phyloP scores from a whole-genome alignment of 177 flowering plant species.

The Vitis hybrid region DNA sequence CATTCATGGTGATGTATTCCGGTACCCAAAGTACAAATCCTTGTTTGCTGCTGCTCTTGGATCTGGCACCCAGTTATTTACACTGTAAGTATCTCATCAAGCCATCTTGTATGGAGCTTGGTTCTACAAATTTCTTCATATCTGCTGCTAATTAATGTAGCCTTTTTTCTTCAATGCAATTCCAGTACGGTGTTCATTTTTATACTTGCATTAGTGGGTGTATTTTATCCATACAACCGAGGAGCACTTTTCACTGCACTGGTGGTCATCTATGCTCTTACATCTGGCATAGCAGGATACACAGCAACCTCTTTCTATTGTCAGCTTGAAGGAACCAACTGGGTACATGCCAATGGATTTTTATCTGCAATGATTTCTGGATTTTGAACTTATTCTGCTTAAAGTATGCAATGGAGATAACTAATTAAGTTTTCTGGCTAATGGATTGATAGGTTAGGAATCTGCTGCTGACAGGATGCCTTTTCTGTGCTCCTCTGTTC shows the following conservation, averaged over 20 bases:
- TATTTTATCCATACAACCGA: constrained; percentile 46
- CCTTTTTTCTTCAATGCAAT: not conserved
- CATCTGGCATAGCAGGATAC: constrained; percentile 48
- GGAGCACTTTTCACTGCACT: constrained; percentile 44
- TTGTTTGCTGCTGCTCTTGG: constrained; percentile 66
- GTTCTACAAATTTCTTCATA: not conserved
- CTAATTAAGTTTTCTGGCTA: not conserved
- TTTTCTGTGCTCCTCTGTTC: constrained; percentile 46
- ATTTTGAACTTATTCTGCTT: not conserved
- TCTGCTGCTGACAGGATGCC: constrained; percentile 39
- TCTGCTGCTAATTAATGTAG: not conserved
- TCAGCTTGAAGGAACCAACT: constrained; percentile 46
- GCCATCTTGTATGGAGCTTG: not conserved
- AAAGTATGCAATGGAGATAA: not conserved
- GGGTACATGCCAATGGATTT: constrained; percentile 24
- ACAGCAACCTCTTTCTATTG: constrained; percentile 40
- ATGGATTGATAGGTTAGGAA: constrained; percentile 38
- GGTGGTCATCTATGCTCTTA: constrained; percentile 42
- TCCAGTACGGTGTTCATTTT: constrained; percentile 44
- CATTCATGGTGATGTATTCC: constrained; percentile 78
- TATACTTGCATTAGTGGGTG: constrained; percentile 43
- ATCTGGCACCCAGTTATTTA: constrained; percentile 65
- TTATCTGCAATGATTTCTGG: not conserved
- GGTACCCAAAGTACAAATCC: constrained; percentile 65
- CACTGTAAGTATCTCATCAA: constrained; percentile 42